Conservation (phyloP, 2,329 filamentous ascomycete species). For the Hymenoscyphus salicellus region DNA sequence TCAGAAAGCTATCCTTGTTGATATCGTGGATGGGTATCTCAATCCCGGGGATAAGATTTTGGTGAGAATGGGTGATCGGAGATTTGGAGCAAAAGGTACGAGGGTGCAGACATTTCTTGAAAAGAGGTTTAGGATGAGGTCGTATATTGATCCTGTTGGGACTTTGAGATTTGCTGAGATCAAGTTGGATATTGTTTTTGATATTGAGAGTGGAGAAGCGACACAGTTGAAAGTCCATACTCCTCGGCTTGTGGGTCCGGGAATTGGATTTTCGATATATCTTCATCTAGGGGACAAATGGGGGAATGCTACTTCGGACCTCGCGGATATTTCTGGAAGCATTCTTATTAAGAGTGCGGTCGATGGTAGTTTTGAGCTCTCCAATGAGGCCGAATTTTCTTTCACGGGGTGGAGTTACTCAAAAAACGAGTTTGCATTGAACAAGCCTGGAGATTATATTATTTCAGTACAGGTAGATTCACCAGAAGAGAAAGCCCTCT, state of each 20-base stretch:
- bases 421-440: neutral
- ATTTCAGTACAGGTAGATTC: neutral
- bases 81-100: constrained; percentile 36
- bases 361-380: neutral
- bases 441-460: neutral
- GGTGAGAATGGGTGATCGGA: constrained; percentile 36
- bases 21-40: constrained; percentile 39
- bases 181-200: constrained; percentile 35
- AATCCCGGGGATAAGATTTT: constrained; percentile 39
- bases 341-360: neutral
- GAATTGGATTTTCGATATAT: constrained; percentile 27
- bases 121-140: constrained; percentile 37
- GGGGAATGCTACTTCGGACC: constrained; percentile 32
- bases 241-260: constrained; percentile 25
- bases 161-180: constrained; percentile 38
- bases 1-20: constrained; percentile 40
- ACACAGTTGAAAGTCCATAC: constrained; percentile 22
- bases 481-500: no score
- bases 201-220: constrained; percentile 28
- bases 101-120: constrained; percentile 40
- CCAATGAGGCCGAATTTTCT: no score
- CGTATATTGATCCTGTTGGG: constrained; percentile 40
- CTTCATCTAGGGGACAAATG: constrained; percentile 32
- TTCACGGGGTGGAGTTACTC: neutral
- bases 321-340: neutral